Percentiles rank a stretch among this genome's conserved stretches.
phyloP scores from a whole-genome alignment of 192 early-diverging fungal genomes.

The Obelidium mucronatum region DNA sequence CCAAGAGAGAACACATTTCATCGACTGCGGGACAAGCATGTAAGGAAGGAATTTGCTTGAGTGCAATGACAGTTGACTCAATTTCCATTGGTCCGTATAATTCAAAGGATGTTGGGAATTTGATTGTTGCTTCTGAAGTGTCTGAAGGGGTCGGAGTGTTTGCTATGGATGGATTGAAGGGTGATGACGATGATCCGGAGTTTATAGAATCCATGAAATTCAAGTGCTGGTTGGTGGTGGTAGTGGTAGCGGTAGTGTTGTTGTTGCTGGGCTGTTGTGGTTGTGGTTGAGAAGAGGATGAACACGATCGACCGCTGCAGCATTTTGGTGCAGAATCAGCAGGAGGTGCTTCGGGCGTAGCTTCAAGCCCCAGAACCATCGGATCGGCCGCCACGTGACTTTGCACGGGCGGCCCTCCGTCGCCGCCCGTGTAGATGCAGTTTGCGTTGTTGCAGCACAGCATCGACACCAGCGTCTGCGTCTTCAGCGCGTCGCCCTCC shows the following conservation, averaged over 20 bases:
- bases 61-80: constrained; percentile 2
- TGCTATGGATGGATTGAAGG: background rate
- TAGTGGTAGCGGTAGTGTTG: background rate
- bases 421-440: no score
- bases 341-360: background rate
- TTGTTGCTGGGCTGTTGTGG: background rate
- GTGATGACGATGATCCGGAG: no score
- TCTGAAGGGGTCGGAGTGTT: background rate
- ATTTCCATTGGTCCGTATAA: constrained; percentile 21
- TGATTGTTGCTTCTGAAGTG: background rate
- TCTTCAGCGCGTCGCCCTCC: background rate
- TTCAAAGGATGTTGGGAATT: background rate
- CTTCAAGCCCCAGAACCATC: no score
- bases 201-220: no score
- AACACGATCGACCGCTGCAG: background rate
- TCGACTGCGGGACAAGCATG: background rate
- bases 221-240: background rate
- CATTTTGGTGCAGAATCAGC: background rate
- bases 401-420: no score
- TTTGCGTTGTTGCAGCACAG: no score
- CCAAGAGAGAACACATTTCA: background rate
- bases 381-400: no score
- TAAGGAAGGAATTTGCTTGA: constrained; percentile 7
- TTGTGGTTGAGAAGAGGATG: background rate
- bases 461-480: no score